Evolutionary conservation across 139 green algal genomes (phyloP).

Genomic region (Yamagishiella unicocca): DNA sequence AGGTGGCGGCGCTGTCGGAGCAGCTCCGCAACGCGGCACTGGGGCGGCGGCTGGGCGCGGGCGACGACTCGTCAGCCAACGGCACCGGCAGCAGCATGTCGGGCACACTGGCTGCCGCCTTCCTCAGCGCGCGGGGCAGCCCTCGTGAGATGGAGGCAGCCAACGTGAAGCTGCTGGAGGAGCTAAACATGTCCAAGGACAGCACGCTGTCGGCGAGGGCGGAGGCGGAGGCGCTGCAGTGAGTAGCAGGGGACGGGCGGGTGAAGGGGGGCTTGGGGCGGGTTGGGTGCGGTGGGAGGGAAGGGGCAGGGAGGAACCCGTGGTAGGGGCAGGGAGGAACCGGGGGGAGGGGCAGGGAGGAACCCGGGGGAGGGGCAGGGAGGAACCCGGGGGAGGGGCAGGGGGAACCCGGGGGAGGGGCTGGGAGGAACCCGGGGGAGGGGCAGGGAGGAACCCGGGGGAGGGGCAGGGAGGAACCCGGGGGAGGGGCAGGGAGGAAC

Average conservation of each 20-base stretch:
- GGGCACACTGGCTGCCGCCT: neutral
- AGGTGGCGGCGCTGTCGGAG: slow-evolving; percentile 34
- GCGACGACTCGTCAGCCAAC: neutral
- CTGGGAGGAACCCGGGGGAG: too few species aligned
- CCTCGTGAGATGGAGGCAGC: slow-evolving; percentile 32
- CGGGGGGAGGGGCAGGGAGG: neutral
- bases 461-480: too few species aligned
- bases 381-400: neutral
- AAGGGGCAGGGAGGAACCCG: neutral
- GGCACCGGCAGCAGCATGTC: neutral
- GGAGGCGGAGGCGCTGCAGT: slow-evolving; percentile 45
- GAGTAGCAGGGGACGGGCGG: neutral
- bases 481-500: too few species aligned
- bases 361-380: neutral
- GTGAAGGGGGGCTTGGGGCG: neutral
- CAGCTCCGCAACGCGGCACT: slow-evolving; percentile 24
- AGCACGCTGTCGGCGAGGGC: slow-evolving; percentile 7
- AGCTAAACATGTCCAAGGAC: slow-evolving; percentile 13
- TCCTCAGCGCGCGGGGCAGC: neutral
- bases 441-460: too few species aligned
- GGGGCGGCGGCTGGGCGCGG: slow-evolving; percentile 7
- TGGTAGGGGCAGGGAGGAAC: neutral
- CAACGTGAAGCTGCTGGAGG: slow-evolving; percentile 39
- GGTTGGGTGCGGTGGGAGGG: neutral
- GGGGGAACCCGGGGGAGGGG: too few species aligned